Base-by-base conservation (phyloP, 163 green algal species). In the Scenedesmus sp. region DNA sequence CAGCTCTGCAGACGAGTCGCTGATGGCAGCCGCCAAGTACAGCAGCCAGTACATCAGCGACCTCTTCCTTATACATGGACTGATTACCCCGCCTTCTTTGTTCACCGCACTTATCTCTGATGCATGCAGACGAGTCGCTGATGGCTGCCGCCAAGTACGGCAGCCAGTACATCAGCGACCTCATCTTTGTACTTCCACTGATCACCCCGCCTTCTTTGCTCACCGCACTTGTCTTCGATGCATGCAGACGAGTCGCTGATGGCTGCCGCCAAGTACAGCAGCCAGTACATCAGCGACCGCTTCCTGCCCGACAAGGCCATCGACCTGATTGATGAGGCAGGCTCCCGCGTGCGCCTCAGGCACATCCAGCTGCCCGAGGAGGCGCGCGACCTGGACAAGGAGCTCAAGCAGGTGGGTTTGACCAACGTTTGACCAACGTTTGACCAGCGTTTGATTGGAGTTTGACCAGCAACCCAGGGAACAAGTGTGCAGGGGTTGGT, bases 221-320 rank as follows among this genome's bases (percentile, higher is more conserved):
- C 62, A n/a, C 13, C 0, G 12, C 62, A 20, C 12, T 73, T 73
- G 62, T 73, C 13, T 73, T 12, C 13, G 1, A 20, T 73, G 10
- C 12, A 20, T 54, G 6, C 23, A 8, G 98, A 99, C 92, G 98
- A 99, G 92, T 95, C 98, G 15, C 95, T 99, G 10, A 95, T 97
- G 92, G 95, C 97, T 26, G 98, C 98, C 15, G 98, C 98, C 88
- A 99, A 99, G 96, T 99, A 97, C 90, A 98, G 96, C 82, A 95
- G 91, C 85, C 98, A 99, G 96, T 99, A 99, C 97, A 99, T 99
- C 95, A 98, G 94, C 83, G 98, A 99, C 94, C 96, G 98, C 89
- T 99, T 99, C 96, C 95, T 99, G 91, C 98, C 98, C 66, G 98
- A 99, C 95, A 99, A 99, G 96, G 98, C 98, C 66, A 99, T 99